These are phyloP conservation scores for Ophiostoma sp. DNA, from an alignment of 2,329 filamentous ascomycete species.

Conservation along the genomic window DNA sequence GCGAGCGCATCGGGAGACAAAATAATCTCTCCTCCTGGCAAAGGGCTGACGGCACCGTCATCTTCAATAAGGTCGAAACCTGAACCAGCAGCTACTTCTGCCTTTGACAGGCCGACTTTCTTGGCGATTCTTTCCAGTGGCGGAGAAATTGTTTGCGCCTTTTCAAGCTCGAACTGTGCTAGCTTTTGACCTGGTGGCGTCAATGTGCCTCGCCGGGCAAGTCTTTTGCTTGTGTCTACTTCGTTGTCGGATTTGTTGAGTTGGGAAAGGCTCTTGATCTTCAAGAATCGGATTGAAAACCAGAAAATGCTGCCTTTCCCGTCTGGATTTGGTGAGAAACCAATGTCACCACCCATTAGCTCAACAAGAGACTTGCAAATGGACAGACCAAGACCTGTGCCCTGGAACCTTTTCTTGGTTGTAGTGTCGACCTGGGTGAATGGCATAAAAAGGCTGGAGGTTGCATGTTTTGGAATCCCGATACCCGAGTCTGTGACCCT, in stretches of 20 bases:
- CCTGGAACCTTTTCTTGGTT: constrained; percentile 92
- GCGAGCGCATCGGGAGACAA: neutral
- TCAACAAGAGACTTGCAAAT: constrained; percentile 94
- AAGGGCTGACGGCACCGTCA: neutral
- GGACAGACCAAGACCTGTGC: constrained; percentile 87
- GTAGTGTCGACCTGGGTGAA: constrained; percentile 98
- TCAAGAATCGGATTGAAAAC: constrained; percentile 65
- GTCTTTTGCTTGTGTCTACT: neutral
- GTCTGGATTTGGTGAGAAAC: constrained; percentile 83
- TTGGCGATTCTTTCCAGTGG: constrained; percentile 17
- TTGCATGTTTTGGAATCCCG: constrained; percentile 68
- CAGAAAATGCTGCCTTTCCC: constrained; percentile 91
- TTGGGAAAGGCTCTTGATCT: constrained; percentile 38
- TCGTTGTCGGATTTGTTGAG: constrained; percentile 24
- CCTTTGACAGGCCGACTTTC: constrained; percentile 15
- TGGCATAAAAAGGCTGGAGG: constrained; percentile 72
- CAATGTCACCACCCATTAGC: constrained; percentile 92
- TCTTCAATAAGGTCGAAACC: constrained; percentile 21
- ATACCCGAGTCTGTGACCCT: constrained; percentile 77
- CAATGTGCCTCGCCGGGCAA: neutral
- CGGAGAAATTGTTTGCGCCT: neutral
- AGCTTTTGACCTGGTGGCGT: constrained; percentile 14
- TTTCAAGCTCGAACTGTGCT: constrained; percentile 19
- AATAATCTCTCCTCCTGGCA: neutral
- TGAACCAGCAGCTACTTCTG: constrained; percentile 20